Evolutionary conservation across 1,139 yeast species (phyloP).

Genomic region (Candida smagusa): DNA sequence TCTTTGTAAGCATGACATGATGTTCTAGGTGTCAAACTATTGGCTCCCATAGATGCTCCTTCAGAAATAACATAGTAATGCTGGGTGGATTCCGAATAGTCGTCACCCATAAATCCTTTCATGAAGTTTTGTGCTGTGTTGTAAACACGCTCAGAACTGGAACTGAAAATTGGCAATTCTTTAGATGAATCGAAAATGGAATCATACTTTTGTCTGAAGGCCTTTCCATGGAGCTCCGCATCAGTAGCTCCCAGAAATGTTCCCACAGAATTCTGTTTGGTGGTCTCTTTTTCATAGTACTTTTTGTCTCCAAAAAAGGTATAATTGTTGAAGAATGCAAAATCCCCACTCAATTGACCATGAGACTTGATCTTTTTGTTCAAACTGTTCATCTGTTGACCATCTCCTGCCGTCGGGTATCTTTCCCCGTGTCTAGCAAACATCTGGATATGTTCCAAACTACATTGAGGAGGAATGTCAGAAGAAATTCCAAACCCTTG

Average conservation of each 20-base stretch:
- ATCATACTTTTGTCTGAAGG: conserved; percentile 15
- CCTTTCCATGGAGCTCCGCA: conserved; percentile 15
- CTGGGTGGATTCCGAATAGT: conserved; percentile 10
- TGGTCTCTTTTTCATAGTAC: conserved; percentile 25
- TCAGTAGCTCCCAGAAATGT: conserved; percentile 22
- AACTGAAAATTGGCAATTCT: conserved; percentile 17
- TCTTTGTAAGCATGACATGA: conserved; percentile 20
- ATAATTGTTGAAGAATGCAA: conserved; percentile 31
- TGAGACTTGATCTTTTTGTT: conserved; percentile 19
- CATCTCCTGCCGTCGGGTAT: conserved; percentile 39
- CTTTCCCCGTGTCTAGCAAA: conserved; percentile 72
- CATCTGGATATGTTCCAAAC: conserved; percentile 60
- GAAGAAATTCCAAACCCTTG: conserved; percentile 47
- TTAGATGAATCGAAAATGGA: conserved; percentile 13
- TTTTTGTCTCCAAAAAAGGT: conserved; percentile 25
- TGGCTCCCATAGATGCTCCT: conserved; percentile 22
- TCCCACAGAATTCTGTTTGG: conserved; percentile 25
- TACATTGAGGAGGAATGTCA: conserved; percentile 48
- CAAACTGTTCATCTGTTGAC: conserved; percentile 13
- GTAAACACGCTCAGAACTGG: conserved; percentile 15
- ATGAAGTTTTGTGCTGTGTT: conserved; percentile 15
- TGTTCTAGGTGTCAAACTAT: conserved; percentile 28
- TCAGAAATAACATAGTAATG: conserved; percentile 22
- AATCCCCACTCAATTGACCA: conserved; percentile 26
- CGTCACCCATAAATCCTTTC: conserved; percentile 26